Percentiles rank a stretch among this genome's conserved stretches.
phyloP scores from a whole-genome alignment of 208 protist genomes.

The Trypanosoma rangeli region DNA sequence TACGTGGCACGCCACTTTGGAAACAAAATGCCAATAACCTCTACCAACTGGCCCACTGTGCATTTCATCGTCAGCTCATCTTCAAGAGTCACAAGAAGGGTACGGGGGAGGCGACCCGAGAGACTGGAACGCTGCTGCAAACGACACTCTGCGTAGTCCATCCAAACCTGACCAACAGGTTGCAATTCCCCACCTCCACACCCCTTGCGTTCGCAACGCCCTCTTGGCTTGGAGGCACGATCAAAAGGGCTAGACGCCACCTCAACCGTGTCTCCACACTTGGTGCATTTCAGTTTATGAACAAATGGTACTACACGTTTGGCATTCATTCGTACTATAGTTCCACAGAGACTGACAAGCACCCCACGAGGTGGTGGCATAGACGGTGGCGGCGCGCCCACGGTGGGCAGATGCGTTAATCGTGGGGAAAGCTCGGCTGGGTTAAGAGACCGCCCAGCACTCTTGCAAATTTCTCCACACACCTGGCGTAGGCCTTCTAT shows the following conservation, averaged over 20 bases:
- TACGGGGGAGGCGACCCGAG: conserved; percentile 72
- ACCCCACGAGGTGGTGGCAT: conserved; percentile 59
- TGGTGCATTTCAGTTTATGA: conserved; percentile 64
- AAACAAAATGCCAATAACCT: conserved; percentile 82
- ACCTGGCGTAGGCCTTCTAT: conserved; percentile 44
- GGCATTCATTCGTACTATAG: conserved; percentile 81
- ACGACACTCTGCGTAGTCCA: conserved; percentile 90
- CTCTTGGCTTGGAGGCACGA: conserved; percentile 43
- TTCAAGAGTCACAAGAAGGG: conserved; percentile 77
- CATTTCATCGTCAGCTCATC: conserved; percentile 82
- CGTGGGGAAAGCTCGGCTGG: conserved; percentile 60
- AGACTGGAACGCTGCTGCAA: conserved; percentile 84
- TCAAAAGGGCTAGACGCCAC: conserved; percentile 65
- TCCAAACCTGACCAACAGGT: conserved; percentile 74
- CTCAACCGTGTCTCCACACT: conserved; percentile 53
- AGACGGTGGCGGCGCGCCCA: conserved; percentile 49
- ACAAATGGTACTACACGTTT: conserved; percentile 79
- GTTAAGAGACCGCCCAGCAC: conserved; percentile 43
- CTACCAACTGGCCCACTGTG: conserved; percentile 80
- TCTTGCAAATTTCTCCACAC: conserved; percentile 54
- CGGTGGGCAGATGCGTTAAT: conserved; percentile 64
- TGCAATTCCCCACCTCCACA: conserved; percentile 76
- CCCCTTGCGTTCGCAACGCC: conserved; percentile 42
- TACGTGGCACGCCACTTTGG: conserved; percentile 70
- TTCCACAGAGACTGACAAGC: conserved; percentile 74